A percentile compares a stretch with the other conserved stretches of the same genome.
phyloP scores from a whole-genome alignment of 2,329 filamentous ascomycete genomes.

The Gremmenia infestans region DNA sequence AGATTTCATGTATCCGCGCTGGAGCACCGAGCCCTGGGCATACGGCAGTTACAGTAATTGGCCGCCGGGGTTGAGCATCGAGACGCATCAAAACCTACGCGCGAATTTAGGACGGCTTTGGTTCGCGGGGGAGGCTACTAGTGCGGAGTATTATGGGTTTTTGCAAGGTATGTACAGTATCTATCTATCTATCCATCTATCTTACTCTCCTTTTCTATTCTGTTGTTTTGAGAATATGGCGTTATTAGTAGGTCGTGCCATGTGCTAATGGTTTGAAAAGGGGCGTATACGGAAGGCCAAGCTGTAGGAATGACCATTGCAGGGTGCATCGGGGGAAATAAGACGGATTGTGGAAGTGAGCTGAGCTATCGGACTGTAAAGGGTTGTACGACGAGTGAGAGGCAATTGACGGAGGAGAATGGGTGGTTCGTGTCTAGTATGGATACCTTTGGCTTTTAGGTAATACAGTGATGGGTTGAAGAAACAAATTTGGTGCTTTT shows the following conservation, averaged over 20 bases:
- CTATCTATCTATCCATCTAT: background rate
- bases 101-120: conserved; percentile 57
- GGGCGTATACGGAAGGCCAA: conserved; percentile 51
- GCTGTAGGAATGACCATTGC: conserved; percentile 43
- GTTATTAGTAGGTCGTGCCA: no score
- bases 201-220: background rate
- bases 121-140: conserved; percentile 62
- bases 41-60: conserved; percentile 65
- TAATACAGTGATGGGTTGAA: no score
- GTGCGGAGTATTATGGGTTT: conserved; percentile 60
- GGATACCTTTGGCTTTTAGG: conserved; percentile 11
- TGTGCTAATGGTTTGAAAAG: background rate
- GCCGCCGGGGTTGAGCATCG: conserved; percentile 57
- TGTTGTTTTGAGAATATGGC: background rate
- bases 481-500: no score
- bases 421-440: conserved; percentile 15
- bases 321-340: conserved; percentile 30
- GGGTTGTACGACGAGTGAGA: conserved; percentile 10
- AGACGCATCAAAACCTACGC: conserved; percentile 63
- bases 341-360: conserved; percentile 6
- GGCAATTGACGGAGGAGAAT: conserved; percentile 7
- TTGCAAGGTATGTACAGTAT: conserved; percentile 43
- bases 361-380: conserved; percentile 7
- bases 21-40: conserved; percentile 40
- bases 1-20: conserved; percentile 49